These are phyloP conservation scores for Avena sativa DNA, from an alignment of 176 grass and related monocot genomes.

Conservation along the genomic window DNA sequence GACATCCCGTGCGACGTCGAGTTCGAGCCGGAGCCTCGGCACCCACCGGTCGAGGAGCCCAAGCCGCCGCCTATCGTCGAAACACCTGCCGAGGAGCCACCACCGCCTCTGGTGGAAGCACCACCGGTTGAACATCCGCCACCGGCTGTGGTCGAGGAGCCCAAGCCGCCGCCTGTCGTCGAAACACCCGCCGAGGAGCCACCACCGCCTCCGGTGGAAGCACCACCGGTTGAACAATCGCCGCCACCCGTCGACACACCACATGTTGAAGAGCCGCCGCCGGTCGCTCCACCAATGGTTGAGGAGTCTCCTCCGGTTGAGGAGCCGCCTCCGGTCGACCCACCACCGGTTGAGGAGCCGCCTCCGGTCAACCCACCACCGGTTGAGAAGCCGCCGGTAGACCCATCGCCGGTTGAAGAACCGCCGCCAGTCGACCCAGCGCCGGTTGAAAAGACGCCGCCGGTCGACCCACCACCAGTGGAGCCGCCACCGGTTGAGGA, in stretches of 20 bases:
- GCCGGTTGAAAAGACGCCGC: neutral
- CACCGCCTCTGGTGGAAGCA: neutral
- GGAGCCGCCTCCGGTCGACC: neutral
- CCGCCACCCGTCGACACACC: neutral
- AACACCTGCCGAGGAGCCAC: neutral
- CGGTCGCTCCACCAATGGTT: neutral
- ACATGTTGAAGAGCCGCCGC: neutral
- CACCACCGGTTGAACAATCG: neutral
- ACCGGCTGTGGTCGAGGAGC: neutral
- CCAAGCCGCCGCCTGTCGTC: neutral
- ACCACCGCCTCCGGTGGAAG: neutral
- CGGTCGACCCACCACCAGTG: neutral
- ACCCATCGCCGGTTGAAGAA: neutral
- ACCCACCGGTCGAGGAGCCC: neutral
- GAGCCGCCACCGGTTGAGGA: neutral
- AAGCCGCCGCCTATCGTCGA: neutral
- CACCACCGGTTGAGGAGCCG: neutral
- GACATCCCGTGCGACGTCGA: conserved; percentile 53
- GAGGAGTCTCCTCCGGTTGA: neutral
- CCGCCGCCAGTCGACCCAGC: neutral
- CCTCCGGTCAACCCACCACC: neutral
- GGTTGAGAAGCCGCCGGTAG: neutral
- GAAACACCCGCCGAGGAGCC: neutral
- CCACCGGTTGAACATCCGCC: too few species aligned
- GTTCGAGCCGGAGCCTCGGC: neutral